Percentiles rank a stretch among this genome's conserved stretches.
These are phyloP conservation scores for Scheffersomyces stambukii DNA, from an alignment of 1,139 yeast species.

Conservation along the genomic window DNA sequence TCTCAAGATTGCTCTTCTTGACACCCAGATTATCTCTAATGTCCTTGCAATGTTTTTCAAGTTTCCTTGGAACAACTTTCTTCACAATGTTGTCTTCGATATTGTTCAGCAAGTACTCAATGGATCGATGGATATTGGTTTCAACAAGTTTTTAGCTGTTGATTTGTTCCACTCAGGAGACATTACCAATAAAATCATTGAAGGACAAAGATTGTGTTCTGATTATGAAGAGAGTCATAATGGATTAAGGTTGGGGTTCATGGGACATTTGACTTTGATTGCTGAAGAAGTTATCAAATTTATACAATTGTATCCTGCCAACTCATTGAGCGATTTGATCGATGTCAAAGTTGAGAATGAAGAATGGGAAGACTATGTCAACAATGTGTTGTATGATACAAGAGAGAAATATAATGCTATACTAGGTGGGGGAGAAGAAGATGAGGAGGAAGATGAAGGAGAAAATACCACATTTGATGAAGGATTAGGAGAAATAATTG, in stretches of 20 bases:
- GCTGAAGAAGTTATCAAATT: conserved; percentile 97
- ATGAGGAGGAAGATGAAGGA: conserved; percentile 33
- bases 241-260: conserved; percentile 83
- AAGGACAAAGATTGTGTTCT: conserved; percentile 76
- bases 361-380: conserved; percentile 82
- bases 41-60: conserved; percentile 80
- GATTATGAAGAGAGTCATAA: conserved; percentile 58
- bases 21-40: conserved; percentile 72
- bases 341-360: conserved; percentile 56
- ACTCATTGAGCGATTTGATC: conserved; percentile 55
- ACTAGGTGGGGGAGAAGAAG: conserved; percentile 66
- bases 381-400: conserved; percentile 78
- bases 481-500: conserved; percentile 39
- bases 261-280: conserved; percentile 94
- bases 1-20: conserved; percentile 80
- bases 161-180: conserved; percentile 79
- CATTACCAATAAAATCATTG: conserved; percentile 72
- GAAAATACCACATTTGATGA: conserved; percentile 47
- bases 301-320: conserved; percentile 68
- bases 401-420: conserved; percentile 95
- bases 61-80: conserved; percentile 96
- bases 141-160: conserved; percentile 82
- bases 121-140: conserved; percentile 89
- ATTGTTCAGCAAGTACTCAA: conserved; percentile 93
- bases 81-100: conserved; percentile 96